These are phyloP conservation scores for Rhododendron williamsianum DNA, from an alignment of 148 eudicot genomes.

Conservation along the genomic window DNA sequence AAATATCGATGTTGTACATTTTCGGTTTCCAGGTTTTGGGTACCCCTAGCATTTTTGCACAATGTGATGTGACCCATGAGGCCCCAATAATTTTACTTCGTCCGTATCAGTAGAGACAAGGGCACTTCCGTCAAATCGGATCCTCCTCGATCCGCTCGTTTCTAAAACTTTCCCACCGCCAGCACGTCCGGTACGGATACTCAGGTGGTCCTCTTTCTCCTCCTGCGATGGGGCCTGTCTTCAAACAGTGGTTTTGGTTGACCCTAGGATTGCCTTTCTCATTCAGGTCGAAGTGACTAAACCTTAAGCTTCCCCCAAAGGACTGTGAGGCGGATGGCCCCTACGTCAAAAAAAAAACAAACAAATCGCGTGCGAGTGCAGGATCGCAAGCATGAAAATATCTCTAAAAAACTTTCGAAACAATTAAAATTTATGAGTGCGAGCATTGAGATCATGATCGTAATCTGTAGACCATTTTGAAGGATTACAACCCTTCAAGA, in stretches of 20 bases:
- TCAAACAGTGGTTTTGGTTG: slow-evolving; percentile 8
- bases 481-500: neutral
- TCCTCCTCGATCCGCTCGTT: slow-evolving; percentile 4
- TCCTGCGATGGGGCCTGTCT: neutral
- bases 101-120: neutral
- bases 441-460: too few species aligned
- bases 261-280: slow-evolving; percentile 6
- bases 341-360: too few species aligned
- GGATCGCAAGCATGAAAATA: fast-evolving
- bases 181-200: neutral
- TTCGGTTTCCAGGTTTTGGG: too few species aligned
- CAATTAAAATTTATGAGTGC: too few species aligned
- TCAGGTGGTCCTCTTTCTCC: neutral
- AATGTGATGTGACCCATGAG: too few species aligned
- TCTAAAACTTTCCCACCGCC: too few species aligned
- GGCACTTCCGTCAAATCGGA: slow-evolving; percentile 1
- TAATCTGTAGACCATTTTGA: too few species aligned
- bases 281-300: slow-evolving; percentile 21
- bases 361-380: too few species aligned
- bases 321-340: slow-evolving; percentile 3
- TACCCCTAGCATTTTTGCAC: too few species aligned
- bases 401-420: too few species aligned
- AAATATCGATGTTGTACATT: too few species aligned
- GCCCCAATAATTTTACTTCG: too few species aligned
- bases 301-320: slow-evolving; percentile 18